Conservation (phyloP, 2,329 filamentous ascomycete species). For the Leptographium procerum region DNA sequence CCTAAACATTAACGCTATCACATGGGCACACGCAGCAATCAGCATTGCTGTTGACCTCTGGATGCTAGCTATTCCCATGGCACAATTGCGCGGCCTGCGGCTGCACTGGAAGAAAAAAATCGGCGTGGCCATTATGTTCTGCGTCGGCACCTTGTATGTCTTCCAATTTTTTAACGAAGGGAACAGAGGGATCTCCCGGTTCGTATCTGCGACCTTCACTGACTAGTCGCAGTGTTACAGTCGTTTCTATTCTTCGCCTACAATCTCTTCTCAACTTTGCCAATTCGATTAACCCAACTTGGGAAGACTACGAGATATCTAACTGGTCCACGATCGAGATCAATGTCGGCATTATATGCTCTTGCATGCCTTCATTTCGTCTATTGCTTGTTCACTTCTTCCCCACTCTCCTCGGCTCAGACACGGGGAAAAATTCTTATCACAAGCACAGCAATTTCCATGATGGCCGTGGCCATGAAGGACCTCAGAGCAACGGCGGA, state of each 20-base stretch:
- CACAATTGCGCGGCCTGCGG: constrained; percentile 26
- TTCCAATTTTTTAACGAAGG: neutral
- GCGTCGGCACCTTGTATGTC: constrained; percentile 27
- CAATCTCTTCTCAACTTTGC: constrained; percentile 18
- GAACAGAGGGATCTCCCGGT: too few relatives aligned
- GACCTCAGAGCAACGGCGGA: neutral
- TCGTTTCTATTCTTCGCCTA: constrained; percentile 22
- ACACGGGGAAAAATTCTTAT: constrained; percentile 2
- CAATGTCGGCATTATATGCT: constrained; percentile 22
- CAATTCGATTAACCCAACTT: constrained; percentile 18
- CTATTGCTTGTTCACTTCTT: constrained; percentile 19
- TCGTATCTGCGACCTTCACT: too few relatives aligned
- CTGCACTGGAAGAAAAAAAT: constrained; percentile 35
- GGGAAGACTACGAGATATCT: constrained; percentile 18
- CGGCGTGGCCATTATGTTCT: constrained; percentile 33
- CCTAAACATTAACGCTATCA: constrained; percentile 34
- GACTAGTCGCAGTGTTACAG: constrained; percentile 16
- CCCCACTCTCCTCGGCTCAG: constrained; percentile 12
- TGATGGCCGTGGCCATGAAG: too few relatives aligned
- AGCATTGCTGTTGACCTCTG: constrained; percentile 40
- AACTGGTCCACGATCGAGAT: constrained; percentile 25
- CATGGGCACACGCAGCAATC: constrained; percentile 37
- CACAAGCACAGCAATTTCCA: neutral
- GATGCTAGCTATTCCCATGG: constrained; percentile 39
- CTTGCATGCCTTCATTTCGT: constrained; percentile 21